Evolutionary conservation across 495 filamentous ascomycete species (phyloP), one percentile per base, ranked within the genome.

Genomic region (Penicillium macrosclerotiorum): DNA sequence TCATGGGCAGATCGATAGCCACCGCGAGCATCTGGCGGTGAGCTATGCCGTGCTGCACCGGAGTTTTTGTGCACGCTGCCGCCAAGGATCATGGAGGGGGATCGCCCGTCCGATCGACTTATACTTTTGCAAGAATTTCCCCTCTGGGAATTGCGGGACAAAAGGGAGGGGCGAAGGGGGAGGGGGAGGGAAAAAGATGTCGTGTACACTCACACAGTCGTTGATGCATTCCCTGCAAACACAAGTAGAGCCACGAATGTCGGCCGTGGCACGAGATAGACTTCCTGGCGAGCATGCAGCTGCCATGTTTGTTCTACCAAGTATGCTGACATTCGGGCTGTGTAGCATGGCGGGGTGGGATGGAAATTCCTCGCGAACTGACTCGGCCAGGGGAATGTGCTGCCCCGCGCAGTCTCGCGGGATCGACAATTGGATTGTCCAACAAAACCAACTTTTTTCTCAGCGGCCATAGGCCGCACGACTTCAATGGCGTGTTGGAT

Each of bases 11-110:
- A 41, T n/a, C n/a, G n/a, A n/a, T n/a, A n/a, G n/a, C n/a, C n/a
- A n/a, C n/a, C n/a, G 30, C 44, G 45, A 34, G 22, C 57, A 63
- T 60, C 33, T 63, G 60, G 59, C 59, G 59, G 59, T 63, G 59
- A 52, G 56, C 45, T 46, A 13, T 42, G 52, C 47, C 42, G 39
- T 60, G 23, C 26, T 44, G 14, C 30, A 23, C 50, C 42, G 47
- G 43, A 36, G 35, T 32, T 33, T 47, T 37, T 31, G 19, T 2
- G 18, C 8, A 6, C n/a, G 25, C 24, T 34, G 33, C 34, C 31
- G 12, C 34, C 42, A 37, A 5, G 16, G 31, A 29, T 9, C 9
- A 3, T 6, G 19, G 12, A n/a, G n/a, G 8, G 8, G 12, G 24
- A 14, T 37, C 25, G 19, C 24, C n/a, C 24, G 17, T 18, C 6